Evolutionary conservation across 306 rosid genomes (phyloP).

Genomic region (Lathyrus tuberosus): DNA sequence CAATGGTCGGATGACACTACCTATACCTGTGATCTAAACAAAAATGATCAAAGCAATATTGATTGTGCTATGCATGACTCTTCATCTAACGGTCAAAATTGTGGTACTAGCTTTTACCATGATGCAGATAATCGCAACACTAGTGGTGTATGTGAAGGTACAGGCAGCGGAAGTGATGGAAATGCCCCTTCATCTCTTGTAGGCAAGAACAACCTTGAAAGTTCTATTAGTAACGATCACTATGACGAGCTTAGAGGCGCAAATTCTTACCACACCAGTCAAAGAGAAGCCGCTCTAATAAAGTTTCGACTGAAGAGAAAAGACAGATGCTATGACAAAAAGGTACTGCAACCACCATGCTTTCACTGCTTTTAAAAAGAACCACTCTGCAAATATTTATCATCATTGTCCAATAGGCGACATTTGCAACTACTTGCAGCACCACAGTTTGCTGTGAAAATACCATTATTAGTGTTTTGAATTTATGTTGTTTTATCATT

Average conservation of each 20-base stretch:
- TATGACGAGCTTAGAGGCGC: slow-evolving; percentile 46
- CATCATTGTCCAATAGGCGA: neutral
- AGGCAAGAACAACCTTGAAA: slow-evolving; percentile 42
- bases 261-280: slow-evolving; percentile 54
- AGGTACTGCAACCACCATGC: slow-evolving; percentile 51
- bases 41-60: slow-evolving; percentile 35
- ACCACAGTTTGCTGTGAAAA: slow-evolving; percentile 25
- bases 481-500: too few relatives aligned
- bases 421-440: slow-evolving; percentile 14
- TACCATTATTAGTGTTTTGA: too few relatives aligned
- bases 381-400: slow-evolving; percentile 3
- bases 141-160: slow-evolving; percentile 45
- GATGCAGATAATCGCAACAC: slow-evolving; percentile 39
- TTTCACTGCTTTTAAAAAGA: slow-evolving; percentile 7
- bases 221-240: slow-evolving; percentile 38
- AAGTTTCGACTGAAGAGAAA: slow-evolving; percentile 83
- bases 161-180: slow-evolving; percentile 51
- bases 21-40: slow-evolving; percentile 38
- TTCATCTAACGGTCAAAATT: slow-evolving; percentile 45
- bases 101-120: slow-evolving; percentile 46
- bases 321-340: slow-evolving; percentile 79
- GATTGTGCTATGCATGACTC: slow-evolving; percentile 45
- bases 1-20: slow-evolving; percentile 44
- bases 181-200: slow-evolving; percentile 41
- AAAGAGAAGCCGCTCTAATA: slow-evolving; percentile 82